Base-by-base conservation (phyloP, 441 rosid species). In the Corymbia calophylla region DNA sequence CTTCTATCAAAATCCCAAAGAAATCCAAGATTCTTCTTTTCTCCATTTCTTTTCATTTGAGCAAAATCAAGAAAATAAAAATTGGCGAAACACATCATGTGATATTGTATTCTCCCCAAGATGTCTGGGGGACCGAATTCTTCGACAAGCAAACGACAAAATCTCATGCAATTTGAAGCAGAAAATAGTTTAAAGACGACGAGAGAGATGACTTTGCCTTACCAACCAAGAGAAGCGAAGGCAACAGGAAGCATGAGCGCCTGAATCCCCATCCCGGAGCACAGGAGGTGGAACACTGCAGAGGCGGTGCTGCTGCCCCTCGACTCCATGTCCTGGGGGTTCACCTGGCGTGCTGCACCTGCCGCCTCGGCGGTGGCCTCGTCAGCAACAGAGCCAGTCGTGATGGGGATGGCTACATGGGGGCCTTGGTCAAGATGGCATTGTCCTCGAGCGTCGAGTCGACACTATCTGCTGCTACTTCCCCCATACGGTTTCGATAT, bases 151-250 rank as follows among this genome's bases (percentile, higher is more conserved):
- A 68, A 68, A 9, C 5, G 13, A 32, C 14, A 32, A 9, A 68
- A 68, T 68, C 25, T 68, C 80, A 23, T 9, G 62, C 27, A 58
- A 13, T 29, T 23, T 9, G 62, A 70, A 73, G 21, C 1, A 9
- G 13, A 9, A 88, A 47, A 11, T 48, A 56, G 10, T 53, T 9
- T 9, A 15, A 53, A 49, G 54, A 53, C 56, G 87, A 15, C 21
- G 55, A 49, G 39, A 27, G 31, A 51, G 87, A 48, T 35, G 25
- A 31, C 56, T 84, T 73, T 21, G 44, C n/a, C 27, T 18, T 88
- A 88, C 91, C 91, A 90, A 51, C 91, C 91, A 23, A 90, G 91
- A 87, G 88, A 80, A 27, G 90, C 90, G 84, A 90, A 86, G 60
- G 91, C 91, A 9, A 90, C 91, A 9, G 91, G 91, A 25, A 90